Percentiles rank a stretch among this genome's conserved stretches.
phyloP scores from a whole-genome alignment of 2,329 filamentous ascomycete species.

The Domatiomyces globalis region DNA sequence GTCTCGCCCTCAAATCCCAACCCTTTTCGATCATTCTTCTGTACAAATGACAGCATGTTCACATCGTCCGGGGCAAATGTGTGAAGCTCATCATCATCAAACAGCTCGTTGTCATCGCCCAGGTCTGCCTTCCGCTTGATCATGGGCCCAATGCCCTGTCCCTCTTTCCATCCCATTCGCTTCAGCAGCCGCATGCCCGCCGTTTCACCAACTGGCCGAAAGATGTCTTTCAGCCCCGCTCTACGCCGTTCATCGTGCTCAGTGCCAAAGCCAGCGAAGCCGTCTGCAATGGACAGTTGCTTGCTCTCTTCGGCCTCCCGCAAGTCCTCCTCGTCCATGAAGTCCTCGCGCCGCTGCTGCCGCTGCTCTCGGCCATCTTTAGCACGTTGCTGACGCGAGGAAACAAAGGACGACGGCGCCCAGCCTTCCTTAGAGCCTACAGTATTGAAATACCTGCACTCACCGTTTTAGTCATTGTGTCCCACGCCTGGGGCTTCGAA shows the following conservation, averaged over 20 bases:
- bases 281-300: constrained; percentile 55
- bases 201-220: constrained; percentile 61
- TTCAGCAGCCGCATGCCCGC: constrained; percentile 75
- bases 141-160: constrained; percentile 84
- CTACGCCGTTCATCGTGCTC: constrained; percentile 39
- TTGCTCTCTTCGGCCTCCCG: constrained; percentile 70
- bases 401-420: constrained; percentile 83
- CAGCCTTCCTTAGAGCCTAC: constrained; percentile 98
- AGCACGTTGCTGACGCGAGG: constrained; percentile 65
- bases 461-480: constrained; percentile 23
- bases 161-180: constrained; percentile 91
- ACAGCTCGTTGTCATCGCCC: constrained; percentile 33
- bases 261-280: constrained; percentile 59
- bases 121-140: constrained; percentile 60
- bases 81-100: constrained; percentile 41
- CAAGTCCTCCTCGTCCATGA: constrained; percentile 95
- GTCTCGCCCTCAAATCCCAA: constrained; percentile 32
- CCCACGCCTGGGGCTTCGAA: constrained; percentile 20
- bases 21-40: constrained; percentile 34
- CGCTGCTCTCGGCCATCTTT: constrained; percentile 43
- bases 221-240: constrained; percentile 54
- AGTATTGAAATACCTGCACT: constrained; percentile 78
- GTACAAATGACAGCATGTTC: constrained; percentile 40
- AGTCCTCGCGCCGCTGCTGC: constrained; percentile 65
- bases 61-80: constrained; percentile 78